Conservation (phyloP, 2,329 filamentous ascomycete species). For the Ceratocystiopsis minuta region DNA sequence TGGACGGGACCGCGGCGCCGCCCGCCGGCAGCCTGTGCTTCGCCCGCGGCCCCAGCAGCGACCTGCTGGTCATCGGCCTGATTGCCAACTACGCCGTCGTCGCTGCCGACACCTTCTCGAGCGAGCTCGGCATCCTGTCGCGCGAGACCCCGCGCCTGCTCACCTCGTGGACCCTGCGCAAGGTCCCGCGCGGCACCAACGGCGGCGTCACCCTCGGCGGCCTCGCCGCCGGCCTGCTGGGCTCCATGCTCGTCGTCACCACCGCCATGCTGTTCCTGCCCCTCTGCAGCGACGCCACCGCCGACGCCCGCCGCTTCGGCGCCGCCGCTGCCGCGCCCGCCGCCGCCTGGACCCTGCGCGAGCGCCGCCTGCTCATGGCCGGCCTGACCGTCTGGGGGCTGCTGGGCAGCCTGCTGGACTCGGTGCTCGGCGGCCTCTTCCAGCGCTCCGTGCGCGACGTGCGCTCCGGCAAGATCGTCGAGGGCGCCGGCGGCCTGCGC, state of each 20-base stretch:
- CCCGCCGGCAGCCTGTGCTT: constrained; percentile 31
- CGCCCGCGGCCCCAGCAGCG: constrained; percentile 33
- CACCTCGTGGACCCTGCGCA: constrained; percentile 56
- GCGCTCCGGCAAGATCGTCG: constrained; percentile 70
- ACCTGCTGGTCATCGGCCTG: constrained; percentile 45
- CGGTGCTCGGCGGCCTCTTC: constrained; percentile 64
- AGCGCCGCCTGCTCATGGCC: constrained; percentile 29
- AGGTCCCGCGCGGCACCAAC: constrained; percentile 81
- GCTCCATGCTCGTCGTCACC: constrained; percentile 53
- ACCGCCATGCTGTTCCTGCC: constrained; percentile 49
- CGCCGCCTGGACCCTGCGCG: constrained; percentile 24
- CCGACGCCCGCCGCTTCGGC: constrained; percentile 12
- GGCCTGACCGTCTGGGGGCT: constrained; percentile 56
- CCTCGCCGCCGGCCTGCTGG: constrained; percentile 53
- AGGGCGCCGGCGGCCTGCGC: constrained; percentile 57
- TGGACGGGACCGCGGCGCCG: constrained; percentile 9
- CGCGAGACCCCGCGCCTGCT: constrained; percentile 62
- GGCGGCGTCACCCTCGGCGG: constrained; percentile 72
- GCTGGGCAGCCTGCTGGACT: constrained; percentile 71
- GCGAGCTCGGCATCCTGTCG: constrained; percentile 84
- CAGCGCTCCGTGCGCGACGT: constrained; percentile 78
- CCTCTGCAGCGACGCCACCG: constrained; percentile 32
- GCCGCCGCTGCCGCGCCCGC: constrained; percentile 19
- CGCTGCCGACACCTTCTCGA: constrained; percentile 83
- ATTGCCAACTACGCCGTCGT: constrained; percentile 80